Evolutionary conservation across 2,329 filamentous ascomycete species (phyloP), one percentile per base, ranked within the genome.

Genomic region (Amesomyces nigricolor): DNA sequence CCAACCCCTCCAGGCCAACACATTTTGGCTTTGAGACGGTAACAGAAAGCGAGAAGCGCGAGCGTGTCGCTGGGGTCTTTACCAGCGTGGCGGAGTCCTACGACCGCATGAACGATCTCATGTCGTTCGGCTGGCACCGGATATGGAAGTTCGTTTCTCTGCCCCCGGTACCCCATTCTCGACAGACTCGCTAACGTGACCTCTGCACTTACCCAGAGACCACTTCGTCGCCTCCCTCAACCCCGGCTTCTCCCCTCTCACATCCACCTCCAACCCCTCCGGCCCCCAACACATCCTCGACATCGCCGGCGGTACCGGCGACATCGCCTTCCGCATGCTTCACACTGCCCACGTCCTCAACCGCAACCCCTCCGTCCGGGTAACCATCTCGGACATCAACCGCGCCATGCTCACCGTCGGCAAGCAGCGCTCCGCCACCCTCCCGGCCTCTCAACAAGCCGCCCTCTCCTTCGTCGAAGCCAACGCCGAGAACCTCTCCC

Each of bases 81-180:
- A 92, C 89, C 71, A 96, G 88, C 63, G 94, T 99, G 40, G 94
- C 94, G 63, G 85, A 89, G 60, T 90, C 88, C 16, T 99, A 99
- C 74, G 94, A 99, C 72, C 87, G 86, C 60, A 99, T 99, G 94
- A 99, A 99, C 75, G 94, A 99, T 71, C 81, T 97, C 63, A 99
- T 99, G 94, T 97, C 94, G 7, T 82, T 99, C 47, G 94, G 94
- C 53, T 91, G 96, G 74, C 94, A 99, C 72, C 88, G 94, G 43
- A 77, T 99, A 38, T 99, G 94, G 94, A 99, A 87, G 82, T n/a
- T n/a, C n/a, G n/a, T n/a, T n/a, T n/a, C n/a, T n/a, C n/a, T n/a
- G n/a, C n/a, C n/a, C n/a, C n/a, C n/a, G n/a, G n/a, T n/a, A n/a
- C 26, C 39, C 44, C 44, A 32, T 19, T 9, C 22, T n/a, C n/a